phyloP scores from a whole-genome alignment of 257 asterid species.

The Oldenlandia corymbosa region DNA sequence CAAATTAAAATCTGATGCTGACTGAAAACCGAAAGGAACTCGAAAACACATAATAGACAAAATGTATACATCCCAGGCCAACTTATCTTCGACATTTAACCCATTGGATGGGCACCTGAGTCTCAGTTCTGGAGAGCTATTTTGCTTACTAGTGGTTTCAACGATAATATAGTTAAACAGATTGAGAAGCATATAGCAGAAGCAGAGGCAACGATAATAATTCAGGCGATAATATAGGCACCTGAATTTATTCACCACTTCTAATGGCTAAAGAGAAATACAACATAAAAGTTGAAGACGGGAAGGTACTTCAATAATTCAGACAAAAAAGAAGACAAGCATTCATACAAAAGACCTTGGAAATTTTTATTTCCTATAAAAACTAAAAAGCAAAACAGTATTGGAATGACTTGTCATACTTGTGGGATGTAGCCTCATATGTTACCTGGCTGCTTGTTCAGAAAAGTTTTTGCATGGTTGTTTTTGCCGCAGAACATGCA shows the following conservation, averaged over 20 bases:
- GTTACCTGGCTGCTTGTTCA: conserved; percentile 82
- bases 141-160: background rate
- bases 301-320: background rate
- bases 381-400: background rate
- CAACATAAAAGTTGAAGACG: background rate
- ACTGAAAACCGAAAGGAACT: background rate
- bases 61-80: background rate
- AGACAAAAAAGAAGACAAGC: background rate
- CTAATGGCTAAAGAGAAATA: background rate
- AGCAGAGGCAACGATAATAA: background rate
- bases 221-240: too few species aligned
- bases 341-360: background rate
- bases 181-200: background rate
- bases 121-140: background rate
- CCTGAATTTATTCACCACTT: conserved; percentile 1
- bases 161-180: background rate
- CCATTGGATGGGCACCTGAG: background rate
- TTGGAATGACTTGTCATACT: background rate
- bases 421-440: background rate
- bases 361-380: background rate
- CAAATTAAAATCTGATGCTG: background rate
- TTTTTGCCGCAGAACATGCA: conserved; percentile 83
- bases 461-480: conserved; percentile 53
- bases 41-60: background rate
- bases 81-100: background rate